A percentile compares a stretch with the other conserved stretches of the same genome.
phyloP scores from a whole-genome alignment of 768 basidiomycete genomes.

The Inosperma sp. region DNA sequence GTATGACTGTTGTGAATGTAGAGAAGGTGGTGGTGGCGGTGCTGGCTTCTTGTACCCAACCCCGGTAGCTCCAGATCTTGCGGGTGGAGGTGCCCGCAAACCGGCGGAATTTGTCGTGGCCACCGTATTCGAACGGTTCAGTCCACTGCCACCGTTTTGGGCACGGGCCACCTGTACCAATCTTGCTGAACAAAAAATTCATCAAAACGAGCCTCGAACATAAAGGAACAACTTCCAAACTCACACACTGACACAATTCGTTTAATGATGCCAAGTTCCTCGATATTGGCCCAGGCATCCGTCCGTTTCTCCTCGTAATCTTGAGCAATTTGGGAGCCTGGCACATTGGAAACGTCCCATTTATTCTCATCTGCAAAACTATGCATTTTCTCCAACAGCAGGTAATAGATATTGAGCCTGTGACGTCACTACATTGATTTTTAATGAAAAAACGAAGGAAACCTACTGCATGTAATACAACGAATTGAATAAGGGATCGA shows the following conservation, averaged over 20 bases:
- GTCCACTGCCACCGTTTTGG: slow-evolving; percentile 18
- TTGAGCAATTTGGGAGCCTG: slow-evolving; percentile 63
- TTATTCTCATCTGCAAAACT: slow-evolving; percentile 75
- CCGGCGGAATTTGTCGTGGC: slow-evolving; percentile 37
- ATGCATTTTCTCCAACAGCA: slow-evolving; percentile 91
- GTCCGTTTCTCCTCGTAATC: slow-evolving; percentile 81
- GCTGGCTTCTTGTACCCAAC: slow-evolving; percentile 44
- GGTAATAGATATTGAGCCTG: slow-evolving; percentile 90
- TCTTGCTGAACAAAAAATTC: slow-evolving; percentile 43
- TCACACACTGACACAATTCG: slow-evolving; percentile 80
- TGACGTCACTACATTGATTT: background rate
- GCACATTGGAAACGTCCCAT: slow-evolving; percentile 63
- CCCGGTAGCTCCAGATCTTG: slow-evolving; percentile 29
- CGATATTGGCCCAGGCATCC: slow-evolving; percentile 75
- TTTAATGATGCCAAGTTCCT: slow-evolving; percentile 77
- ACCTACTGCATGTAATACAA: slow-evolving; percentile 99
- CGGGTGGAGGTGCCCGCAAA: slow-evolving; percentile 34
- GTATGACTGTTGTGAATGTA: slow-evolving; percentile 20
- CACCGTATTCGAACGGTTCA: slow-evolving; percentile 17
- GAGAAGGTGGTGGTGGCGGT: slow-evolving; percentile 48
- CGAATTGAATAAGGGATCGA: slow-evolving; percentile 96
- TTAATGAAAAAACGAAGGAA: background rate
- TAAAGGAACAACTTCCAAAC: slow-evolving; percentile 24
- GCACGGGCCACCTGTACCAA: slow-evolving; percentile 54
- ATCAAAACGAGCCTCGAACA: background rate